Base-by-base conservation (phyloP, 129 eudicot genomes). In the Flaveria brownii region DNA sequence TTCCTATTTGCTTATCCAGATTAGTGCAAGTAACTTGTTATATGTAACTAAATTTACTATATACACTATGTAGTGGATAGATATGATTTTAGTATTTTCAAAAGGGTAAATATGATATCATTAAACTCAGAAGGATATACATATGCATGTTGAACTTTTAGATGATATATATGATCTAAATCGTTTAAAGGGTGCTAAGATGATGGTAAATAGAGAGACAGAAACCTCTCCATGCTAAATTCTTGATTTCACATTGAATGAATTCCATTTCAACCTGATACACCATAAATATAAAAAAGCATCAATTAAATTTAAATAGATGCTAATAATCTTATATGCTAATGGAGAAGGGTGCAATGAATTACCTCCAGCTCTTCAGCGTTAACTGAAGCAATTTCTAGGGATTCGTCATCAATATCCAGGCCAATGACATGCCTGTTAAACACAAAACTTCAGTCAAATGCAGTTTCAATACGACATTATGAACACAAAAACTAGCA, bases 321-420 rank as follows among this genome's bases (percentile, higher is more conserved):
- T n/a, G 2, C 63, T 15, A 74, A 56, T n/a, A 45, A 60, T 61
- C 43, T 60, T 74, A 14, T 30, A 68, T 10, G 22, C 64, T 51
- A 74, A 10, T 30, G 2, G 39, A 67, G 39, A 78, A 73, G 68
- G 65, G 30, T 33, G 36, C 71, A 5, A 47, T 47, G 25, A 51
- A 43, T 22, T 85, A 92, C 98, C 96, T 94, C 99, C 16, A 94
- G 88, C 26, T 91, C 97, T 36, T 91, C 97, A 0, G 99, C 99
- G 75, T 94, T 94, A 7, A 57, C 55, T 11, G 87, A 69, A 7
- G 97, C 99, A 71, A 91, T 87, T 82, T 89, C 96, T 78, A 94
- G 88, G 69, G 99, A 87, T 25, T 94, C 91, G 2, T 80, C 76
- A 77, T 94, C 99, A 79, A 91, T 71, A 84, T 94, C 99, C 25